Base-by-base conservation (phyloP, 805 yeast species). In the Yamadazyma takamatsuzukensis region DNA sequence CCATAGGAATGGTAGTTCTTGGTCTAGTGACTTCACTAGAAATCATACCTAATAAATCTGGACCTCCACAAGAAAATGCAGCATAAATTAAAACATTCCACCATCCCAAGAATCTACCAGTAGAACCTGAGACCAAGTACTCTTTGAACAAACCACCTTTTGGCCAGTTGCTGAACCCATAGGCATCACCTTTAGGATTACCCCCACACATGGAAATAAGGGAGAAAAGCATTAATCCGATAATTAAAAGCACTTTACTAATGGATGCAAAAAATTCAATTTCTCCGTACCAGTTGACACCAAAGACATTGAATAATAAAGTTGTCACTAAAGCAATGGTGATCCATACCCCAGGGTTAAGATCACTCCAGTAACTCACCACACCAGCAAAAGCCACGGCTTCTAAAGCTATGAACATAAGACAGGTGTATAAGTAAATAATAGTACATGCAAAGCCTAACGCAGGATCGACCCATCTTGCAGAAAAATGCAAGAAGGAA, bases 11-110 rank as follows among this genome's bases (percentile, higher is more conserved):
- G 28, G 43, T 50, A 27, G 47, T 59, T 36, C 68, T 44, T 14
- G 68, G 87, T 24, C 48, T 45, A n/a, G 64, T 45, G 26, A 62
- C 59, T 44, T 78, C 80, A 22, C 64, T 59, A 25, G 52, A 47
- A 33, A 57, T 50, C 51, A 51, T 37, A 6, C 48, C 64, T 33
- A 60, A 43, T 39, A 57, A 44, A 40, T 59, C 65, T 6, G 63
- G 58, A 4, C 67, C 67, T 19, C 65, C 65, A 40, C 61, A 55
- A 3, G 60, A 45, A 29, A 56, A 59, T 3, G 64, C 64, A 15
- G 64, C 63, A 32, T 53, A 59, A 21, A 56, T 46, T 29, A 60
- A 41, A 17, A 51, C 56, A 28, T 47, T 52, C 57, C 61, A 61
- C 44, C 52, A 50, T 3, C 63, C 65, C 32, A 60, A 47, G 36